A percentile compares a stretch with the other conserved stretches of the same genome.
Conservation (phyloP, 345 rosid species). For the Viola odorata region DNA sequence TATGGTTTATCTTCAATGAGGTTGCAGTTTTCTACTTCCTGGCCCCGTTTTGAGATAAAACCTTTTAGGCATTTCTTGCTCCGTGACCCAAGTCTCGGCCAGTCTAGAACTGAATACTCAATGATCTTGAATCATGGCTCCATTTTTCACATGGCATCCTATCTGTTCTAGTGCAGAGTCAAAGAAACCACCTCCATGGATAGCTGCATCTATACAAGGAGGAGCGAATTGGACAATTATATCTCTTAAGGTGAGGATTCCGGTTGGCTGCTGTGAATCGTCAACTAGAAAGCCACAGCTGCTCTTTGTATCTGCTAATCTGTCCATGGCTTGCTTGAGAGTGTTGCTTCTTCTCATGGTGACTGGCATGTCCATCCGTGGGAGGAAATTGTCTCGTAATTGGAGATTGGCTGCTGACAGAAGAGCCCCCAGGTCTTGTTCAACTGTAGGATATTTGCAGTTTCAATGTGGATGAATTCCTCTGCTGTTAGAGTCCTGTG, state of each 20-base stretch:
- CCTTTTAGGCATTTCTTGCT: too few relatives aligned
- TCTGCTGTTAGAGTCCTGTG: constrained; percentile 21
- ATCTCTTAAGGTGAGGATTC: constrained; percentile 26
- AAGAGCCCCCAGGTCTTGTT: constrained; percentile 23
- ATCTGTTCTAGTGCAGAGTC: constrained; percentile 34
- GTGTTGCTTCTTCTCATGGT: constrained; percentile 25
- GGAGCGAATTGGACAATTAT: constrained; percentile 38
- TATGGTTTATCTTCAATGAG: too few relatives aligned
- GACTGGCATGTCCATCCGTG: constrained; percentile 35
- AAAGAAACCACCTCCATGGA: constrained; percentile 37
- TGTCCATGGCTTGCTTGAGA: constrained; percentile 41
- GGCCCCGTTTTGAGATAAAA: too few relatives aligned
- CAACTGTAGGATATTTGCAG: constrained; percentile 14
- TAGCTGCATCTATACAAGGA: constrained; percentile 26
- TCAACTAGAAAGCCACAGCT: constrained; percentile 25
- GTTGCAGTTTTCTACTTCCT: too few relatives aligned
- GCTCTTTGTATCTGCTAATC: constrained; percentile 24
- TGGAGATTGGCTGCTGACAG: constrained; percentile 28
- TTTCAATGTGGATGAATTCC: constrained; percentile 28
- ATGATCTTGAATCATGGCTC: constrained; percentile 25
- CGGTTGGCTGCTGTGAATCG: constrained; percentile 10
- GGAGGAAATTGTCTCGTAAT: constrained; percentile 19
- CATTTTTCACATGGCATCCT: constrained; percentile 29
- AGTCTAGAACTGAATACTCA: constrained; percentile 10
- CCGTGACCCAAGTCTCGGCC: too few relatives aligned